Percentiles rank a stretch among this genome's conserved stretches.
Evolutionary conservation across 139 green algal genomes (phyloP).

Genomic region (Pleodorina starrii): DNA sequence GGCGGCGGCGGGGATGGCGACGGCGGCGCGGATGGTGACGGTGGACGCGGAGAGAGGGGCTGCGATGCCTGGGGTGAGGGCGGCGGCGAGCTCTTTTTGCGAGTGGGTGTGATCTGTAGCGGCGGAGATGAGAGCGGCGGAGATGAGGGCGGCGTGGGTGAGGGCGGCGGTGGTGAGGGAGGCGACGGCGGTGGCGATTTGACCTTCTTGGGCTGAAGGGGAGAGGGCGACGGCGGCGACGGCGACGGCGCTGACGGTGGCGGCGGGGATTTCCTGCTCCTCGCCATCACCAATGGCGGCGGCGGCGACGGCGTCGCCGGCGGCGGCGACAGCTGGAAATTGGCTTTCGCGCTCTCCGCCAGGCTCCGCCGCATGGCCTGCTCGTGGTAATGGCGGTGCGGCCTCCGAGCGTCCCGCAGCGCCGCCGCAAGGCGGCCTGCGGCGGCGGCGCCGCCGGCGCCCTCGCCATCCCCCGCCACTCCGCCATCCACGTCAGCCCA

Average conservation of each 20-base stretch:
- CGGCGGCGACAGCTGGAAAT: slow-evolving; percentile 23
- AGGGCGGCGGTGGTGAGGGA: too few relatives aligned
- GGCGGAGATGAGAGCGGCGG: too few relatives aligned
- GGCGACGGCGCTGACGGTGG: too few relatives aligned
- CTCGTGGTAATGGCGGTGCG: background rate
- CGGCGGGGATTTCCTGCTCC: background rate
- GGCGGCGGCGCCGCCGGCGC: background rate
- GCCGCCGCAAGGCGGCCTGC: background rate
- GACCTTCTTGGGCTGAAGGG: too few relatives aligned
- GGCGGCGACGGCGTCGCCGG: background rate
- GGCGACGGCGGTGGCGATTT: too few relatives aligned
- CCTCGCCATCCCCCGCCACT: background rate
- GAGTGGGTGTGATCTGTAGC: background rate
- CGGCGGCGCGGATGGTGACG: background rate
- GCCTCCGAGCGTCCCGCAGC: background rate
- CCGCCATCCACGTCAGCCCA: background rate
- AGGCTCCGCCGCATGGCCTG: background rate
- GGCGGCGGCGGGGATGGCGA: background rate
- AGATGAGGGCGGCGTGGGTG: too few relatives aligned
- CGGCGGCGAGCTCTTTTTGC: background rate
- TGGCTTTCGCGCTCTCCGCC: background rate
- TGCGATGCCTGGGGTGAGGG: background rate
- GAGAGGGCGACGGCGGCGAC: background rate
- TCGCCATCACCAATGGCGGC: background rate
- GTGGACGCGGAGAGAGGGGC: background rate